Conservation (phyloP, 805 yeast genomes). For the Candida caryicola region DNA sequence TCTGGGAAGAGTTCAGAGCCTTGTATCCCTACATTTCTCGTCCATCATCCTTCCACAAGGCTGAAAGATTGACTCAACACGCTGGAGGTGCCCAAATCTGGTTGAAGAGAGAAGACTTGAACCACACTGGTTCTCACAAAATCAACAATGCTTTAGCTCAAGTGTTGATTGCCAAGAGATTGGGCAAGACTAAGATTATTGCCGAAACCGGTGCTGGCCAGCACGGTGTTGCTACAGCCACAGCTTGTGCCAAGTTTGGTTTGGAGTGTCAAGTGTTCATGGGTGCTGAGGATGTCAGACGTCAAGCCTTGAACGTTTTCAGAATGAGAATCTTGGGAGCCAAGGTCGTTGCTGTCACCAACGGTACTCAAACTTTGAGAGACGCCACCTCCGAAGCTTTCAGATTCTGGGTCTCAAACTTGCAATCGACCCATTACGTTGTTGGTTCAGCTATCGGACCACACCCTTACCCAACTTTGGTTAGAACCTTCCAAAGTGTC, state of each 20-base stretch:
- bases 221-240: constrained; percentile 91
- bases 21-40: constrained; percentile 93
- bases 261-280: constrained; percentile 89
- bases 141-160: constrained; percentile 84
- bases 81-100: constrained; percentile 93
- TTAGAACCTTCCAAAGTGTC: constrained; percentile 96
- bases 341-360: constrained; percentile 85
- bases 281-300: constrained; percentile 99
- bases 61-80: constrained; percentile 82
- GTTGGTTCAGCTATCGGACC: constrained; percentile 99
- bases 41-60: constrained; percentile 89
- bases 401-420: constrained; percentile 89
- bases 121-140: constrained; percentile 87
- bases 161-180: constrained; percentile 72
- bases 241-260: constrained; percentile 92
- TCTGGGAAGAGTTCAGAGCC: constrained; percentile 89
- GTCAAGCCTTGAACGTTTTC: constrained; percentile 97
- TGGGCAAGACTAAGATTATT: constrained; percentile 73
- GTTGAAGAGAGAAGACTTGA: constrained; percentile 95
- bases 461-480: constrained; percentile 97
- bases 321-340: constrained; percentile 97
- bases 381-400: constrained; percentile 98
- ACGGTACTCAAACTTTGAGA: constrained; percentile 93
- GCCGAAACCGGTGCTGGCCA: constrained; percentile 95
- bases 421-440: constrained; percentile 85